phyloP scores from a whole-genome alignment of 768 basidiomycete genomes.

The Tricholoma sp. region DNA sequence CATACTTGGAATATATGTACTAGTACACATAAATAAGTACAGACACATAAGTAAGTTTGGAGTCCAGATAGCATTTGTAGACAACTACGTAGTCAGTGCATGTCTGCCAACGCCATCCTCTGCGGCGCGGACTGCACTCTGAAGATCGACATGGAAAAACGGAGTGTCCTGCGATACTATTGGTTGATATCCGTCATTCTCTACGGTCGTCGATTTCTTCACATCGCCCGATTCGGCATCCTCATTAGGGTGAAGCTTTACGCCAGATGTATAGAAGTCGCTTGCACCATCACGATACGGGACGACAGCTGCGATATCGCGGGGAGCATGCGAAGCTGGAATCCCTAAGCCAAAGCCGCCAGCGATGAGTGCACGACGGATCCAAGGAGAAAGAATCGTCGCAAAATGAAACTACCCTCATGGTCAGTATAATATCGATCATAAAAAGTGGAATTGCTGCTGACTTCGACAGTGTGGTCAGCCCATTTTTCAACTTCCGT shows the following conservation, averaged over 20 bases:
- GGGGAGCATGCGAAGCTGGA: slow-evolving; percentile 31
- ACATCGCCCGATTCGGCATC: slow-evolving; percentile 31
- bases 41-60: too few relatives aligned
- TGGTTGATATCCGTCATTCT: slow-evolving; percentile 25
- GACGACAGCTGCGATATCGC: slow-evolving; percentile 77
- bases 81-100: not conserved
- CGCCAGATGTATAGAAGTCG: slow-evolving; percentile 19
- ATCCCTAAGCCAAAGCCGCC: slow-evolving; percentile 86
- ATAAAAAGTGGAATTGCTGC: slow-evolving; percentile 9
- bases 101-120: slow-evolving; percentile 37
- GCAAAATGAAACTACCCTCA: slow-evolving; percentile 84
- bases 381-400: slow-evolving; percentile 89
- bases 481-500: slow-evolving; percentile 86
- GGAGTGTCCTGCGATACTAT: slow-evolving; percentile 57
- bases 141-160: slow-evolving; percentile 90
- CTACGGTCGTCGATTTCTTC: slow-evolving; percentile 22
- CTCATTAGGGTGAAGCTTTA: slow-evolving; percentile 6
- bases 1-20: too few relatives aligned
- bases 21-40: too few relatives aligned
- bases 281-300: slow-evolving; percentile 46
- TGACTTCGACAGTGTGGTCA: slow-evolving; percentile 66
- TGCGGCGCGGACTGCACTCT: slow-evolving; percentile 64
- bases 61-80: too few relatives aligned
- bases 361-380: slow-evolving; percentile 80
- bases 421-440: not conserved